Base-by-base conservation (phyloP, 2,329 filamentous ascomycete genomes). In the Colletotrichum truncatum region DNA sequence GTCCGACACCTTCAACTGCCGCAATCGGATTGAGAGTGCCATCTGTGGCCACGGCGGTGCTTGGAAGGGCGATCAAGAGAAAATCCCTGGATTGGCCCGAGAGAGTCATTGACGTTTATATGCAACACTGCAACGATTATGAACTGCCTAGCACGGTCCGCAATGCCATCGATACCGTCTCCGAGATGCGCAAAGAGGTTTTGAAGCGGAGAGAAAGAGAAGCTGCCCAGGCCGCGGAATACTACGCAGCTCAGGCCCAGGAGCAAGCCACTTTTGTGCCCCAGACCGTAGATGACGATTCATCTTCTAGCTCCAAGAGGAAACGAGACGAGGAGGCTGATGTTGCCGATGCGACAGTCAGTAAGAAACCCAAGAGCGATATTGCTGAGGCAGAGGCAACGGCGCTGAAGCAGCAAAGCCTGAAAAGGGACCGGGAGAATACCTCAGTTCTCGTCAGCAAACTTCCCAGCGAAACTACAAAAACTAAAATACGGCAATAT, bases 341-440 rank as follows among this genome's bases (percentile, higher is more conserved):
- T 23, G 79, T 82, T 21, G 81, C 82, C 3, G 80, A 81, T 45
- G 85, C 86, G n/a, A 78, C 78, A 32, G 80, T 81, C 4, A 84
- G 78, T 68, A 98, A 97, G 77, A 93, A 92, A 71, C 83, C 85
- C 34, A 93, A 84, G 73, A 82, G 78, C 67, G 79, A 80, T 30
- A 68, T 74, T 4, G 70, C 71, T 6, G 75, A 75, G 25, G 68
- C 65, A n/a, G 75, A 79, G 11, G 69, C 73, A 23, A 68, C 73
- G 26, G 70, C 75, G 36, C 70, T 76, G 43, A 78, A 78, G 30
- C 73, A 76, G 39, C 71, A 72, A 39, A 68, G 67, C 30, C 80
- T 84, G 28, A 95, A 93, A 76, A 90, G 96, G 59, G 94, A 99
- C 77, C 90, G 96, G 41, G 96, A 99, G 74, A 92, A 98, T 76